Conservation (phyloP, 257 asterid genomes). For the Solanum ahanhuiri region DNA sequence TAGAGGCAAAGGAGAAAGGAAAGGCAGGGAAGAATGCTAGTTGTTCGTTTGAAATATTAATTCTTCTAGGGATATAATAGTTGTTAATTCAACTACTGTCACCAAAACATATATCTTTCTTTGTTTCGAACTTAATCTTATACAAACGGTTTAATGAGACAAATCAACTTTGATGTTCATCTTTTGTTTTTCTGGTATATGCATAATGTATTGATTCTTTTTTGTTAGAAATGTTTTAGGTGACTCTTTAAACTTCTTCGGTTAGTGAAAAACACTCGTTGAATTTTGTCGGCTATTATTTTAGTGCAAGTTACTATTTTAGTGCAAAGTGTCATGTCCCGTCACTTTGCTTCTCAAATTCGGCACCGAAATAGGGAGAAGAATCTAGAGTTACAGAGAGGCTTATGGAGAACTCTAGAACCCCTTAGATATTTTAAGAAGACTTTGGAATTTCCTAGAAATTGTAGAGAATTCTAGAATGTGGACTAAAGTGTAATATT, state of each 20-base stretch:
- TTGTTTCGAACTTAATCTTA: background rate
- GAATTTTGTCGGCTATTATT: background rate
- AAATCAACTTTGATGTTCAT: background rate
- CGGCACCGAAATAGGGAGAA: too few relatives aligned
- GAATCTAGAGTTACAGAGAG: too few relatives aligned
- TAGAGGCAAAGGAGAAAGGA: constrained; percentile 25
- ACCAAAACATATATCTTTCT: background rate
- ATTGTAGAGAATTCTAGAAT: too few relatives aligned
- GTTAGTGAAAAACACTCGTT: background rate
- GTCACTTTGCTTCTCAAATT: too few relatives aligned
- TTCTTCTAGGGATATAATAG: background rate
- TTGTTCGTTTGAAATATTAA: background rate
- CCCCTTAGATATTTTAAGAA: too few relatives aligned
- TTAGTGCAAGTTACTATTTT: background rate
- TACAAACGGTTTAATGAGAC: background rate
- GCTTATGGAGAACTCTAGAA: too few relatives aligned
- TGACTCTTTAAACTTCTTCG: background rate
- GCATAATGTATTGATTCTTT: background rate
- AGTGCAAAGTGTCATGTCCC: background rate
- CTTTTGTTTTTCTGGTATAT: background rate
- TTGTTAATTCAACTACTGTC: background rate
- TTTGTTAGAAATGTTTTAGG: background rate
- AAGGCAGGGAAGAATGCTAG: constrained; percentile 1
- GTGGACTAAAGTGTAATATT: too few relatives aligned
- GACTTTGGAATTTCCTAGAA: too few relatives aligned